phyloP scores from a whole-genome alignment of 2,329 filamentous ascomycete species.

The Fusarium sp. region DNA sequence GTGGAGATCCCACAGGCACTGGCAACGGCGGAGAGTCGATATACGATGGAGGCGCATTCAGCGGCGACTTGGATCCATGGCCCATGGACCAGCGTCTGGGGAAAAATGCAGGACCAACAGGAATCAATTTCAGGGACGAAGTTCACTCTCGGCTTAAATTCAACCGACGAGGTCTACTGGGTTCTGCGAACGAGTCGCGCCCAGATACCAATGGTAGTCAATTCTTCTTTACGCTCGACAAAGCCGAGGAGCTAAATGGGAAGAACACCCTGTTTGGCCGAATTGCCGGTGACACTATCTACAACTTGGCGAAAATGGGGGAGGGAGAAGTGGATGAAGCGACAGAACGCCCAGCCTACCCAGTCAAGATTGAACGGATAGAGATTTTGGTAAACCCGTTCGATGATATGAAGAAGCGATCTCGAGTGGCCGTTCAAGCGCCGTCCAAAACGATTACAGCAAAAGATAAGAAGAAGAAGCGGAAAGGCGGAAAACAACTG shows the following conservation, averaged over 20 bases:
- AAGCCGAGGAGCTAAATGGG: conserved; percentile 84
- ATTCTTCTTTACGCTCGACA: conserved; percentile 94
- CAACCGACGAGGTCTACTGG: conserved; percentile 87
- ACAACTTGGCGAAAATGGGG: conserved; percentile 93
- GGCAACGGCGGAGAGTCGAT: conserved; percentile 93
- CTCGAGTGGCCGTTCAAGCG: conserved; percentile 64
- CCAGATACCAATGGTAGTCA: conserved; percentile 90
- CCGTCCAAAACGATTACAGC: conserved; percentile 51
- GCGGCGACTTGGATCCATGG: conserved; percentile 78
- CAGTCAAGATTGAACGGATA: conserved; percentile 78
- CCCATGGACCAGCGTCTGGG: conserved; percentile 74
- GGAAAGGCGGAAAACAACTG: conserved; percentile 79
- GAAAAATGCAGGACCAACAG: conserved; percentile 67
- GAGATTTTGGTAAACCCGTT: conserved; percentile 87
- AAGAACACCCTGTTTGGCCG: conserved; percentile 95
- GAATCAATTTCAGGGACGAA: conserved; percentile 80
- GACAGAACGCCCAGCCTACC: conserved; percentile 86
- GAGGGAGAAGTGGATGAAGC: conserved; percentile 84
- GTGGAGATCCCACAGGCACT: conserved; percentile 92
- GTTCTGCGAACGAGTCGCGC: conserved; percentile 91
- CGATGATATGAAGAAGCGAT: conserved; percentile 79
- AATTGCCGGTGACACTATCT: conserved; percentile 93
- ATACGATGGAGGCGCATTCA: conserved; percentile 84
- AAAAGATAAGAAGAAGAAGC: conserved; percentile 74
- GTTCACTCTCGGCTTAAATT: conserved; percentile 93